phyloP scores from a whole-genome alignment of 202 grass and related monocot genomes.

The Cymbopogon flexuosus region DNA sequence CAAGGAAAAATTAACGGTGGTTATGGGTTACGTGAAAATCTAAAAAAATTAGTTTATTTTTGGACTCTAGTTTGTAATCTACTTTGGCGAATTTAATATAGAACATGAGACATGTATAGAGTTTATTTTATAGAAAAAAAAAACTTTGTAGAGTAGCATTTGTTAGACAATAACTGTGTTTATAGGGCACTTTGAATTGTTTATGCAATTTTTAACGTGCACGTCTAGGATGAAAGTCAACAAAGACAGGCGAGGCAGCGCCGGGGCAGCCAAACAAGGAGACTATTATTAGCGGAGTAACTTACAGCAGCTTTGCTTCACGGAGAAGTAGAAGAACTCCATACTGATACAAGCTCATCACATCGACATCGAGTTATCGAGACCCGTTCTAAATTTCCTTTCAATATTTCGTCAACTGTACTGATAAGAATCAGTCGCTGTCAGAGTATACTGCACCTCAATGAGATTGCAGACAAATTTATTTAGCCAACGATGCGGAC shows the following conservation, averaged over 20 bases:
- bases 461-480: neutral
- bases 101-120: neutral
- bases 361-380: neutral
- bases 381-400: neutral
- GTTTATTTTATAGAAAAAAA: too few species aligned
- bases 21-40: too few species aligned
- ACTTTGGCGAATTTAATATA: too few species aligned
- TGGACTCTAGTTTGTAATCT: too few species aligned
- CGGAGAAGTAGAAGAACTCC: neutral
- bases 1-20: neutral
- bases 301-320: constrained; percentile 1
- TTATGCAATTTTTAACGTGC: neutral
- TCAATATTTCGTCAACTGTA: neutral
- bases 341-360: neutral
- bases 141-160: too few species aligned
- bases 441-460: neutral
- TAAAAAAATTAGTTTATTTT: too few species aligned
- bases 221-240: neutral
- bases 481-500: neutral
- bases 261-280: neutral
- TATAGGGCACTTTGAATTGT: neutral
- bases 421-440: neutral
- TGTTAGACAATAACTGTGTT: too few species aligned
- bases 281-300: neutral
- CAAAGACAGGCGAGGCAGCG: neutral